Evolutionary conservation across 2,329 filamentous ascomycete genomes (phyloP).

Genomic region (Ophiostoma himal-ulmi): DNA sequence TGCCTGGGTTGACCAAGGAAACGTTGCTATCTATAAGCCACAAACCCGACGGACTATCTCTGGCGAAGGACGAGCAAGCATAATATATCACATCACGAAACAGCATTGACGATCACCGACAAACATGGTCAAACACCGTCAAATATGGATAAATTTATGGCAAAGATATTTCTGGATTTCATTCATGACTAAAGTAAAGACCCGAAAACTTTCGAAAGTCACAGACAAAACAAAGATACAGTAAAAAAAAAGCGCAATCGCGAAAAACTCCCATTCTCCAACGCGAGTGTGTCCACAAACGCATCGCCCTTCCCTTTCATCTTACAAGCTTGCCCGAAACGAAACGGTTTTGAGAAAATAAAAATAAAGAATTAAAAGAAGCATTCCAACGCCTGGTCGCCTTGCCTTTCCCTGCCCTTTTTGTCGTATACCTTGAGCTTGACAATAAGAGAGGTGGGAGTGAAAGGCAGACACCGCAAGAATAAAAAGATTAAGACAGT

Average conservation of each 20-base stretch:
- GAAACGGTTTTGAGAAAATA: neutral
- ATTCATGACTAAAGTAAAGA: neutral
- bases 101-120: neutral
- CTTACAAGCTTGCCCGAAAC: conserved; percentile 11
- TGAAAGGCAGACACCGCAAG: neutral
- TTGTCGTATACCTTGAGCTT: neutral
- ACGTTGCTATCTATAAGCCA: neutral
- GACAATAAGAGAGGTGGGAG: neutral
- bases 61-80: neutral
- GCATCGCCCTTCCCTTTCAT: neutral
- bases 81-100: neutral
- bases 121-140: neutral
- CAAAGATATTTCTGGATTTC: neutral
- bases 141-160: neutral
- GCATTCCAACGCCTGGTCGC: conserved; percentile 1
- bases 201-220: neutral
- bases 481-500: neutral
- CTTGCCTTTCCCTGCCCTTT: neutral
- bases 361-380: neutral
- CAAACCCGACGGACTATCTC: neutral
- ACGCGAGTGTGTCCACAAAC: neutral
- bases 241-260: neutral
- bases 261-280: conserved; percentile 1
- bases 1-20: neutral
- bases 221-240: neutral